These are phyloP conservation scores for Triticum monococcum DNA, from an alignment of 176 grass and related monocot genomes.

Conservation along the genomic window DNA sequence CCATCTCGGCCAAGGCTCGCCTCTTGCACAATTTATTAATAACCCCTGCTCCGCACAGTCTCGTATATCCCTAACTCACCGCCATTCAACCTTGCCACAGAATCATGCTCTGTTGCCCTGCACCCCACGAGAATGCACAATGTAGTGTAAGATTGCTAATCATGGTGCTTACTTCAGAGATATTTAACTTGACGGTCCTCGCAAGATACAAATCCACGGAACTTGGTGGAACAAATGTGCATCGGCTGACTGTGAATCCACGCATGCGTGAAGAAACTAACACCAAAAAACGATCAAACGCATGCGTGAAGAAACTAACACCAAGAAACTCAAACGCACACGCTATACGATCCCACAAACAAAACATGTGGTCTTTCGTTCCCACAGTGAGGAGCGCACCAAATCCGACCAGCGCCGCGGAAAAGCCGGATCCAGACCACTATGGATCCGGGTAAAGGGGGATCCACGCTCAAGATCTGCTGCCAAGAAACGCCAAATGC, in stretches of 20 bases:
- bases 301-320: not conserved
- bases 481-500: slow-evolving; percentile 35
- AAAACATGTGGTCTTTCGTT: not conserved
- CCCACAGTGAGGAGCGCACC: not conserved
- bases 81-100: not conserved
- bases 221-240: not conserved
- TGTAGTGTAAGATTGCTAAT: not conserved
- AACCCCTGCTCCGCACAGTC: slow-evolving; percentile 7
- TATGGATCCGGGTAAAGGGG: slow-evolving; percentile 1
- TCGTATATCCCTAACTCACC: not conserved
- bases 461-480: slow-evolving; percentile 27
- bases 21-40: slow-evolving; percentile 8
- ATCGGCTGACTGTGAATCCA: not conserved
- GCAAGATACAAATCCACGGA: not conserved
- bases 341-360: not conserved
- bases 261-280: not conserved
- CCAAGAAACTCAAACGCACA: not conserved
- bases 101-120: slow-evolving; percentile 24
- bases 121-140: not conserved
- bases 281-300: not conserved
- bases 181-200: not conserved
- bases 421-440: slow-evolving; percentile 3
- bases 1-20: slow-evolving; percentile 24
- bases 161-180: not conserved
- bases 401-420: not conserved